phyloP scores from a whole-genome alignment of 805 yeast genomes.

The Diddensiella santjacobensis region DNA sequence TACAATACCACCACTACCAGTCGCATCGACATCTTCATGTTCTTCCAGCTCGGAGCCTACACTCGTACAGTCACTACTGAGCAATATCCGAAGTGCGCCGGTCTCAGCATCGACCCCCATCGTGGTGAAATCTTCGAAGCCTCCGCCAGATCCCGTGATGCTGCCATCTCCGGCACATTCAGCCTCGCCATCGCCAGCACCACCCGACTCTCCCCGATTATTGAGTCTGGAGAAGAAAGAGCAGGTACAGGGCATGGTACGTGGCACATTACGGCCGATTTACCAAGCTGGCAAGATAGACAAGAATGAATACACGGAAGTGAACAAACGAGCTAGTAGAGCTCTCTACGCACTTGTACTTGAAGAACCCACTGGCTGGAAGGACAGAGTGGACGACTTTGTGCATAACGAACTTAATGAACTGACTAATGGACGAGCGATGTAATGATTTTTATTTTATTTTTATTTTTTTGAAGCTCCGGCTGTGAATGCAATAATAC shows the following conservation, averaged over 20 bases:
- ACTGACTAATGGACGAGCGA: not conserved
- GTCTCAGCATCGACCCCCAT: not conserved
- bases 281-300: slow-evolving; percentile 38
- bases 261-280: slow-evolving; percentile 48
- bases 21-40: not conserved
- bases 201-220: slow-evolving; percentile 6
- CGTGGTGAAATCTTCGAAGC: not conserved
- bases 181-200: slow-evolving; percentile 22
- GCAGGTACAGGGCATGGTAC: slow-evolving; percentile 54
- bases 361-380: not conserved
- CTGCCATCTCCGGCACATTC: not conserved
- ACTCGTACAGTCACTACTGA: slow-evolving; percentile 23
- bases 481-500: too few relatives aligned
- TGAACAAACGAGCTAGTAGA: slow-evolving; percentile 63
- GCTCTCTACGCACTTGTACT: slow-evolving; percentile 44
- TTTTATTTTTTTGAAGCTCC: too few relatives aligned
- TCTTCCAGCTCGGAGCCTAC: slow-evolving; percentile 12
- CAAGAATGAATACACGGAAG: slow-evolving; percentile 48
- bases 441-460: too few relatives aligned
- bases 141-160: not conserved
- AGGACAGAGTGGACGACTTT: slow-evolving; percentile 1
- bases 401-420: slow-evolving; percentile 4
- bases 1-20: too few relatives aligned
- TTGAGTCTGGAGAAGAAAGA: slow-evolving; percentile 45
- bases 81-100: slow-evolving; percentile 22